Evolutionary conservation across 192 early-diverging fungal genomes (phyloP), one percentile per base, ranked within the genome.

Genomic region (Coemansia sp.): DNA sequence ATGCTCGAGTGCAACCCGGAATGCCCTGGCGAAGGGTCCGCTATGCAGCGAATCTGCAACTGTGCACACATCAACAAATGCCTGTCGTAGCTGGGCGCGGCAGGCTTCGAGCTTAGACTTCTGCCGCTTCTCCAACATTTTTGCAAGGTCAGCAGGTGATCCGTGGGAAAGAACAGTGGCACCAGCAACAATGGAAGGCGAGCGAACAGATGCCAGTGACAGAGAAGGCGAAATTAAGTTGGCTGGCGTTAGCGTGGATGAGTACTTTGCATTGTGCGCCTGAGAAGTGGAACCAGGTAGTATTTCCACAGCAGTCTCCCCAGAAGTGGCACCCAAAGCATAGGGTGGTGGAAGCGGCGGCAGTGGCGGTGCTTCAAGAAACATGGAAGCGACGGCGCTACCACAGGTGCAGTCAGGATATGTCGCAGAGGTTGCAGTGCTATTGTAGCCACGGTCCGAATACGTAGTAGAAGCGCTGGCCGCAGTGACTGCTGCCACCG

Each of bases 31-130:
- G 55, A 83, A 76, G 24, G 83, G 73, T 2, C 84, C 84, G 68
- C 74, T 82, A 48, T 85, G 84, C 49, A 88, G 74, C 19, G 83
- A 82, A 49, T 88, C 86, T 0, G 86, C 77, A 5, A 85, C 81
- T 6, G 72, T 52, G 57, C 83, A 85, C 18, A 88, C 69, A 24
- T 82, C 72, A 18, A 80, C 68, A 64, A 81, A 87, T 2, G 78
- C 28, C 22, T 66, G 62, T 23, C 70, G 44, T 9, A 64, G 48
- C 30, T 62, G 71, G 10, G 48, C 47, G 49, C 49, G 53, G 10
- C 54, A 62, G 8, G 62, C 52, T 2, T 62, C 66, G 14, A 64
- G 23, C 0, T 58, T 54, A 34, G 53, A 49, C 44, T 23, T 27
- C 26, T 52, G 56, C 48, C 41, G 54, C 28, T 22, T 27, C 54